These are phyloP conservation scores for Alternaria consortialis DNA, from an alignment of 2,329 filamentous ascomycete species.

Conservation along the genomic window DNA sequence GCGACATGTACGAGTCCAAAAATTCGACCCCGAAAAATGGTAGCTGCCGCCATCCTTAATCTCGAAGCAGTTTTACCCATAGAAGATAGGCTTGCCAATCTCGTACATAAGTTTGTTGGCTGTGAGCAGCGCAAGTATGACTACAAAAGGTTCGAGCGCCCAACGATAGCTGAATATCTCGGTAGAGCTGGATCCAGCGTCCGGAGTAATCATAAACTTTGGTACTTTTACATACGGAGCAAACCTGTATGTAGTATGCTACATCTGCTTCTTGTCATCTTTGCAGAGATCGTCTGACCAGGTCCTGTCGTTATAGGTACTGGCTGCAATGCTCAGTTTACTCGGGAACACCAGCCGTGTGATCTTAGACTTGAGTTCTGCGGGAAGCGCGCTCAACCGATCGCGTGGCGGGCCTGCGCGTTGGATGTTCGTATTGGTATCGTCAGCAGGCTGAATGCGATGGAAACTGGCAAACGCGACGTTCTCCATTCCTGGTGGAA, in stretches of 20 bases:
- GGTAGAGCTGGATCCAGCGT: background rate
- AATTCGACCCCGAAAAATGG: no score
- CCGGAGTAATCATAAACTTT: background rate
- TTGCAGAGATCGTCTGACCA: background rate
- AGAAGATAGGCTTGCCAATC: background rate
- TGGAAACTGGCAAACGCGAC: background rate
- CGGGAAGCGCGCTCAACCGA: background rate
- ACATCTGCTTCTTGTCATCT: background rate
- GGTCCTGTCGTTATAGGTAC: background rate
- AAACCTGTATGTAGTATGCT: background rate
- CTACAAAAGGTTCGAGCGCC: background rate
- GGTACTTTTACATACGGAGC: background rate
- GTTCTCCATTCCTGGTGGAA: background rate
- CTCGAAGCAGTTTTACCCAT: background rate
- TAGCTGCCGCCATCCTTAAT: background rate
- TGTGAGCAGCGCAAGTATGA: background rate
- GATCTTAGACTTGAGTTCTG: background rate
- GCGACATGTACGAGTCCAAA: background rate
- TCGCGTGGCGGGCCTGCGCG: background rate
- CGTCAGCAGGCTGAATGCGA: background rate
- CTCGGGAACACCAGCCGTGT: background rate
- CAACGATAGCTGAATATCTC: background rate
- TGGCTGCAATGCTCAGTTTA: background rate
- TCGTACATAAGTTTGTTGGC: background rate
- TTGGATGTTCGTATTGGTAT: no score